Base-by-base conservation (phyloP, 179 eudicot genomes). In the Silene vulgaris region DNA sequence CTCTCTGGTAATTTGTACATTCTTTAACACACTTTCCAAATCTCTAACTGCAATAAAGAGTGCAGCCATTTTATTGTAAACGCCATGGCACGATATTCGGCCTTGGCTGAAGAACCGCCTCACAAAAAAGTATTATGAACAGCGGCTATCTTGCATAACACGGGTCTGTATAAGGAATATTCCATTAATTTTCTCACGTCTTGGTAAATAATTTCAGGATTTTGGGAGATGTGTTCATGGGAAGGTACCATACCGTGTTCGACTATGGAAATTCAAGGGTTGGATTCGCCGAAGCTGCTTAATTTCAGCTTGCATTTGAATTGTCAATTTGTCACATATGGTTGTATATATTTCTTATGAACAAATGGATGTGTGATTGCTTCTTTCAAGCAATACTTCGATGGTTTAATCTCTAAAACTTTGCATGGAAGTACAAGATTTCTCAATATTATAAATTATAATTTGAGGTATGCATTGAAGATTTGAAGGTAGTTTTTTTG, bases 141-240 rank as follows among this genome's bases (percentile, higher is more conserved):
- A 40, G 12, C 12, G 48, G 43, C 43, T 37, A 37, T 37, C 43
- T 3, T 37, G 43, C 43, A 37, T 37, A 37, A 37, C 43, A 37
- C 43, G 4, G 35, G 43, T 37, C 43, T 7, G 8, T 37, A 37
- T 5, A 5, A 37, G 12, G 48, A 40, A 40, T 40, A 8, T 40
- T 40, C 48, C 48, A 8, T 40, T 40, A 40, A 40, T 35, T 7
- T 40, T 40, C 68, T 60, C 61, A 48, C n/a, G 12, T 12, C 2
- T 61, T 26, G 13, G 9, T 6, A 12, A 35, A 40, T 40, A 40
- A 40, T 29, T 82, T 75, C 85, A 91, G 97, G 97, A 90, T 91
- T 70, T 69, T 91, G 82, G 97, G 97, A 72, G 97, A 91, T 32
- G 78, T 91, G 19, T 91, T 89, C 79, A 88, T 91, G 93, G 93